Percentiles rank a stretch among this genome's conserved stretches.
Evolutionary conservation across 805 yeast species (phyloP).

Genomic region (Pichia occidentalis): DNA sequence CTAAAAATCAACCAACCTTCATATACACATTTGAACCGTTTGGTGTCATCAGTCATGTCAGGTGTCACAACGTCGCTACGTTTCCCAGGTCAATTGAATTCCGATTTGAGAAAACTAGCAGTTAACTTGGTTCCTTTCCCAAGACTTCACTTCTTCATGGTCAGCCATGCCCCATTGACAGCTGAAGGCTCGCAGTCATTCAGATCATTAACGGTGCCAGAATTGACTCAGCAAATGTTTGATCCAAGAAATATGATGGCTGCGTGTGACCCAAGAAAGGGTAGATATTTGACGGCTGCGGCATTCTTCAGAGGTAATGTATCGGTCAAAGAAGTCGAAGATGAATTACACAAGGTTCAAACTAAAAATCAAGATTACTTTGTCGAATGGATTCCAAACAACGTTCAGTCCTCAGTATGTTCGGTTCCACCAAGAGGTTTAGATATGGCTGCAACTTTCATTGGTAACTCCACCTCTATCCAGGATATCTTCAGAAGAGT

Average conservation of each 20-base stretch:
- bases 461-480: conserved; percentile 89
- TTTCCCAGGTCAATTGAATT: conserved; percentile 92
- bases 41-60: conserved; percentile 88
- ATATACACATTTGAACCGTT: conserved; percentile 69
- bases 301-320: conserved; percentile 93
- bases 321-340: conserved; percentile 89
- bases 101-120: conserved; percentile 87
- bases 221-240: conserved; percentile 89
- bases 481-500: conserved; percentile 87
- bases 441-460: conserved; percentile 87
- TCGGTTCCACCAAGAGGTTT: conserved; percentile 81
- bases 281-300: conserved; percentile 87
- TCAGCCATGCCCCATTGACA: conserved; percentile 89
- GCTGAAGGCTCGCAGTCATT: conserved; percentile 75
- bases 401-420: conserved; percentile 91
- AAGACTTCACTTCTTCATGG: conserved; percentile 91
- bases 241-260: conserved; percentile 95
- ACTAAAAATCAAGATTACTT: conserved; percentile 74
- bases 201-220: conserved; percentile 81
- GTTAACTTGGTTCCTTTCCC: conserved; percentile 94
- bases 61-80: conserved; percentile 93
- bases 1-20: conserved; percentile 75
- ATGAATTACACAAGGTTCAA: conserved; percentile 82
- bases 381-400: conserved; percentile 95
- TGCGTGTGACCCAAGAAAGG: conserved; percentile 84